Evolutionary conservation across 2,329 filamentous ascomycete genomes (phyloP), one percentile per base, ranked within the genome.

Genomic region (Scedosporium minutisporum): DNA sequence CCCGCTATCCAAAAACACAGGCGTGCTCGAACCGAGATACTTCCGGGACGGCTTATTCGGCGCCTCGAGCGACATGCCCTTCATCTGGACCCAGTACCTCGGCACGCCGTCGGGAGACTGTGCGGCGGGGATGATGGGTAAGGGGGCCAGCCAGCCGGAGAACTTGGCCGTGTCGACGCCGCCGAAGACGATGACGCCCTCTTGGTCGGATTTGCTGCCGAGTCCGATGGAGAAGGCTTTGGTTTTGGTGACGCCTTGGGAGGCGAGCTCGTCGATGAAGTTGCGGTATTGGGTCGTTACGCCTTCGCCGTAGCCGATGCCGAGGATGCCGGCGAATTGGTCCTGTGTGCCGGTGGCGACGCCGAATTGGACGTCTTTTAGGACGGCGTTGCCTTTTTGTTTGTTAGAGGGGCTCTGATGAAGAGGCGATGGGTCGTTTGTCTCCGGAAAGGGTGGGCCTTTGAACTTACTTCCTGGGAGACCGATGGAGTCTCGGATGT

Each of bases 1-100:
- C 6, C 88, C 88, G 27, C 85, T 88, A 73, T 91, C 88, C 53
- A 91, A 79, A 61, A 91, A 85, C 10, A 88, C 87, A 12, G 84
- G 77, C 66, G 79, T 74, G 16, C 67, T 67, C 55, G 74, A 74
- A 68, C 72, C 72, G 46, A 69, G 61, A 65, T 79, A 79, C 21
- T 61, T 64, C 57, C 65, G 55, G 3, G 66, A 63, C 68, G 69
- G 58, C 27, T 72, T 71, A 61, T 67, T 74, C 2, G 77, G 75
- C 3, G 76, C 71, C 2, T 74, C 76, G 27, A 81, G 71, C 1
- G 73, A 69, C 62, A 84, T 69, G 25, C 74, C 76, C 10, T 76
- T 66, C 75, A 84, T 76, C 61, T 74, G 67, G 16, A 83, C 71
- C 81, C 81, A 83, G 72, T 82, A 84, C 6, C 81, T 75, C 3